These are phyloP conservation scores for Bacidia rubella DNA, from an alignment of 495 filamentous ascomycete genomes.

Conservation along the genomic window DNA sequence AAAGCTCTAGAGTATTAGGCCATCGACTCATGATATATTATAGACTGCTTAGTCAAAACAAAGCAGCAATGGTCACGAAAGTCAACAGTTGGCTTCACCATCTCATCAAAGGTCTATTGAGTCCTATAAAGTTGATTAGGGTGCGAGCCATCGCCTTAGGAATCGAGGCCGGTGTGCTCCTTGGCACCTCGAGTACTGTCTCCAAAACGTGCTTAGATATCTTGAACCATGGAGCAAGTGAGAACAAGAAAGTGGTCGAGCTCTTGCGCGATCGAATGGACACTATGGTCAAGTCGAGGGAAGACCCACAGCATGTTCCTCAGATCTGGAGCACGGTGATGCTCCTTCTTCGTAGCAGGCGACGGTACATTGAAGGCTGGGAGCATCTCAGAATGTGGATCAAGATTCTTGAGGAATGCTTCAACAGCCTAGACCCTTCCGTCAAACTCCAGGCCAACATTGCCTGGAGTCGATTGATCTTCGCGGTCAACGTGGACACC, in stretches of 20 bases:
- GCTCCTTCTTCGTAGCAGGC: constrained; percentile 54
- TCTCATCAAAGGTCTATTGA: constrained; percentile 68
- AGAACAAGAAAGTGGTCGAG: constrained; percentile 46
- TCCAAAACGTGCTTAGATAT: constrained; percentile 51
- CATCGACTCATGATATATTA: constrained; percentile 65
- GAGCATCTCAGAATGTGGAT: constrained; percentile 59
- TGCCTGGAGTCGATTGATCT: constrained; percentile 76
- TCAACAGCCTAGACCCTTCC: constrained; percentile 61
- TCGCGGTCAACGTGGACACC: constrained; percentile 47
- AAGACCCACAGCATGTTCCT: constrained; percentile 56
- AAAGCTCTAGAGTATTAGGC: constrained; percentile 61
- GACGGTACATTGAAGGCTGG: constrained; percentile 54
- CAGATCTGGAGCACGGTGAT: constrained; percentile 78
- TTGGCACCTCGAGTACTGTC: constrained; percentile 51
- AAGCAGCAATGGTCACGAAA: constrained; percentile 46
- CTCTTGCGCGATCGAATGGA: constrained; percentile 53
- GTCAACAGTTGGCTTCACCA: constrained; percentile 61
- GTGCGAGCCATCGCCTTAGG: constrained; percentile 60
- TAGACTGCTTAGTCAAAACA: constrained; percentile 55
- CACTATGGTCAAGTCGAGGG: constrained; percentile 51
- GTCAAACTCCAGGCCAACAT: constrained; percentile 64
- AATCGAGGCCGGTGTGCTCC: constrained; percentile 44
- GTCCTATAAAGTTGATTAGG: constrained; percentile 61
- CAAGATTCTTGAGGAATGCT: constrained; percentile 62
- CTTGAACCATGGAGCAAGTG: constrained; percentile 42